Conservation (phyloP, 495 filamentous ascomycete genomes). For the Tuber borchii region DNA sequence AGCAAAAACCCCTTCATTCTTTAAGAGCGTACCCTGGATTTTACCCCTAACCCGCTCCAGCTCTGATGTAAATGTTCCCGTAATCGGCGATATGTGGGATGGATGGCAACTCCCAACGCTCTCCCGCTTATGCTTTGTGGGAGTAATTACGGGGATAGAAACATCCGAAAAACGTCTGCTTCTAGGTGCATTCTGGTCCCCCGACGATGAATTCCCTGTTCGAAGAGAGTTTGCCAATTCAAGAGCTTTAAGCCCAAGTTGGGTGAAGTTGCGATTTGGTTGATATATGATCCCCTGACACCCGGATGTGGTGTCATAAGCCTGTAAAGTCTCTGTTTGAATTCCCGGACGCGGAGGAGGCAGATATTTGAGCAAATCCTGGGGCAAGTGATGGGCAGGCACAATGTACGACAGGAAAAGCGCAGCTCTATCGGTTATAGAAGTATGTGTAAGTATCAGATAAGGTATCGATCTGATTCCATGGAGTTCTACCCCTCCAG, state of each 20-base stretch:
- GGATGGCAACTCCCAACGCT: constrained; percentile 1
- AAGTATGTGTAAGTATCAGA: constrained; percentile 32
- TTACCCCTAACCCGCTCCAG: constrained; percentile 35
- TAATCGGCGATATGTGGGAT: constrained; percentile 9
- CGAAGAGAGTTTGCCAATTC: constrained; percentile 31
- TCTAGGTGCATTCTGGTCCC: constrained; percentile 1
- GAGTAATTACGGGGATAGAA: constrained; percentile 13
- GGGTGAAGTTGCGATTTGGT: constrained; percentile 26
- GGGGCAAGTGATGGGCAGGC: constrained; percentile 26
- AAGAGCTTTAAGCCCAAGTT: constrained; percentile 24
- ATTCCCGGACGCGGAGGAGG: constrained; percentile 22
- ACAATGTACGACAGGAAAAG: constrained; percentile 37
- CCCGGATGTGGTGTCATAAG: constrained; percentile 29
- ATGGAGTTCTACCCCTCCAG: constrained; percentile 23
- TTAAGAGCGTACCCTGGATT: constrained; percentile 34
- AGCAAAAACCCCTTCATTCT: constrained; percentile 23
- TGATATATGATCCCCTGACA: constrained; percentile 35
- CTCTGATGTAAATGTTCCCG: constrained; percentile 13
- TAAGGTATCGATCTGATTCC: constrained; percentile 37
- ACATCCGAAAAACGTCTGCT: constrained; percentile 23
- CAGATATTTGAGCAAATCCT: constrained; percentile 27
- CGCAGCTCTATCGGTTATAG: constrained; percentile 29
- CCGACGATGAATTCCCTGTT: background rate
- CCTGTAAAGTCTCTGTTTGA: constrained; percentile 28
- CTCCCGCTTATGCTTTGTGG: constrained; percentile 18